A percentile compares a stretch with the other conserved stretches of the same genome.
phyloP scores from a whole-genome alignment of 352 stramenopile genomes.

The Plasmopara viticola region DNA sequence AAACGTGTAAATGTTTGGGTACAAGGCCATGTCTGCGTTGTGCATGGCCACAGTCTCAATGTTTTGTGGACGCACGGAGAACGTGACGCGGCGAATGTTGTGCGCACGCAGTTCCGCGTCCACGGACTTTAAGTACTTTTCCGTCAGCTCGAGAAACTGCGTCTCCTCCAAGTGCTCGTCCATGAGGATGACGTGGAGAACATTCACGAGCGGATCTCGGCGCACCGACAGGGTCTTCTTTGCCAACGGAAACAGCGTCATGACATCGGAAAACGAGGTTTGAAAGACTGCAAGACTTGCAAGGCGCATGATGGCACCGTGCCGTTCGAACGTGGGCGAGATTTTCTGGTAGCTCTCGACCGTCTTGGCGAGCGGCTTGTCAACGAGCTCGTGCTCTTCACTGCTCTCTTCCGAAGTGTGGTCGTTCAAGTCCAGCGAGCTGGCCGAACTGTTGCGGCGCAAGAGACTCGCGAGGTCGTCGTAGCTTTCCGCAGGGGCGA shows the following conservation, averaged over 20 bases:
- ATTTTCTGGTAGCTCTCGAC: constrained; percentile 69
- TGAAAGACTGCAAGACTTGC: constrained; percentile 77
- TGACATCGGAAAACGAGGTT: constrained; percentile 55
- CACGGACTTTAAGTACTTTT: constrained; percentile 62
- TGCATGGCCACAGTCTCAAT: constrained; percentile 26
- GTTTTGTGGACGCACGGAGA: constrained; percentile 67
- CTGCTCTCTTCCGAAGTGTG: constrained; percentile 31
- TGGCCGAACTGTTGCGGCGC: constrained; percentile 54
- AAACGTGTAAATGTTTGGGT: constrained; percentile 89
- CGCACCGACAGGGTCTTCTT: constrained; percentile 63
- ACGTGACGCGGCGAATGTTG: constrained; percentile 87
- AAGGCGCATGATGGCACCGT: constrained; percentile 86
- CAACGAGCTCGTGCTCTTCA: constrained; percentile 26
- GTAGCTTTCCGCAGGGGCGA: constrained; percentile 75
- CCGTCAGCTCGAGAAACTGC: constrained; percentile 43
- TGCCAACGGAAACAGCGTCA: constrained; percentile 62
- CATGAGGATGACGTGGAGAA: constrained; percentile 78
- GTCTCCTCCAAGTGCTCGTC: constrained; percentile 60
- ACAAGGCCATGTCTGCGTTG: constrained; percentile 61
- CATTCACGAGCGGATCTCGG: constrained; percentile 69
- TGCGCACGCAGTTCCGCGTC: constrained; percentile 47
- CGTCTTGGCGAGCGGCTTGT: constrained; percentile 25
- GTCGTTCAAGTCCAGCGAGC: constrained; percentile 26
- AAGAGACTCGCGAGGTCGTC: constrained; percentile 71
- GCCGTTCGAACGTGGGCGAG: constrained; percentile 56